Percentiles rank a stretch among this genome's conserved stretches.
These are phyloP conservation scores for Cyberlindnera japonica DNA, from an alignment of 805 yeast species.

Conservation along the genomic window DNA sequence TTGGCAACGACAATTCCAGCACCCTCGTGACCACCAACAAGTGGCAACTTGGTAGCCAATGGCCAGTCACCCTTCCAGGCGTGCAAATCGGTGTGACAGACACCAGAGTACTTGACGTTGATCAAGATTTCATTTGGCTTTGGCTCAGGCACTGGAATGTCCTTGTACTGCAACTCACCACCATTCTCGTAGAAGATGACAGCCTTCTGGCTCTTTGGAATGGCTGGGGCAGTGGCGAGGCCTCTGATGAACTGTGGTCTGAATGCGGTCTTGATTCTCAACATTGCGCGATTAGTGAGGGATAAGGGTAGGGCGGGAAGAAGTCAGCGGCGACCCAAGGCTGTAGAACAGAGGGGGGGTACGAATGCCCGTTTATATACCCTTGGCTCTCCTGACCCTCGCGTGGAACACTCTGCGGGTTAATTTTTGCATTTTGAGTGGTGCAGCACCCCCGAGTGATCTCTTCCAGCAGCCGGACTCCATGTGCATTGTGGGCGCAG, in stretches of 20 bases:
- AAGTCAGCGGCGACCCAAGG: not conserved
- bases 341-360: not conserved
- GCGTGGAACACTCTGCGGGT: too few relatives aligned
- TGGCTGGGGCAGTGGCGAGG: slow-evolving; percentile 30
- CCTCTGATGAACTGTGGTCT: slow-evolving; percentile 26
- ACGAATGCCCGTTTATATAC: not conserved
- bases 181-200: slow-evolving; percentile 50
- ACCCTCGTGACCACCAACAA: slow-evolving; percentile 76
- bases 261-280: slow-evolving; percentile 22
- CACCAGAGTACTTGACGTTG: slow-evolving; percentile 70
- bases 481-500: too few relatives aligned
- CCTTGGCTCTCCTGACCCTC: too few relatives aligned
- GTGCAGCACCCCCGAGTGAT: not conserved
- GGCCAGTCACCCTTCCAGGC: slow-evolving; percentile 45
- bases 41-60: slow-evolving; percentile 53
- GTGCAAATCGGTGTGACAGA: slow-evolving; percentile 72
- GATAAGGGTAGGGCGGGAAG: not conserved
- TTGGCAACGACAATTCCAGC: slow-evolving; percentile 67
- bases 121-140: slow-evolving; percentile 60
- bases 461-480: not conserved
- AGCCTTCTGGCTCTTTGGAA: slow-evolving; percentile 51
- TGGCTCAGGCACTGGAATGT: slow-evolving; percentile 57
- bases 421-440: not conserved
- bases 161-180: slow-evolving; percentile 46
- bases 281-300: slow-evolving; percentile 14